phyloP scores from a whole-genome alignment of 2,329 filamentous ascomycete genomes.

The Akanthomyces muscarius region DNA sequence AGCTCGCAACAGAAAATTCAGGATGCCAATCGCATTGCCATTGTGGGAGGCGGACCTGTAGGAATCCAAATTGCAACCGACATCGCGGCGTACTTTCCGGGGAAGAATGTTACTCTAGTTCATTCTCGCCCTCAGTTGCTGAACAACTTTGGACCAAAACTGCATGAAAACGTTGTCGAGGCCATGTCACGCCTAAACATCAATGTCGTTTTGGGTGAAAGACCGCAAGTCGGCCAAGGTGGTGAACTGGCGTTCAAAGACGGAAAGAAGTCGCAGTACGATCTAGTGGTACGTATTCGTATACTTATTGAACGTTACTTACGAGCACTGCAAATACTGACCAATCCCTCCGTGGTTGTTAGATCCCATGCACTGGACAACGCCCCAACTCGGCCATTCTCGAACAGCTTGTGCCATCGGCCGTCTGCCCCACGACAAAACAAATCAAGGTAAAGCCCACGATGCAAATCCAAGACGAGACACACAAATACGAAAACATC shows the following conservation, averaged over 20 bases:
- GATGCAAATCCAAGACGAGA: neutral
- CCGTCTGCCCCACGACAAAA: neutral
- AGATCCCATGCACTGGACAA: neutral
- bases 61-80: neutral
- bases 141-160: neutral
- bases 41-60: conserved; percentile 26
- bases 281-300: neutral
- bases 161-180: neutral
- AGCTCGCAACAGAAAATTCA: conserved; percentile 22
- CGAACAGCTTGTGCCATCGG: neutral
- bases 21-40: conserved; percentile 23
- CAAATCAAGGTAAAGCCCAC: neutral
- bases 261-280: neutral
- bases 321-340: neutral
- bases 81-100: conserved; percentile 19
- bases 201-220: neutral
- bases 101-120: conserved; percentile 24
- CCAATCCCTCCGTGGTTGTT: neutral
- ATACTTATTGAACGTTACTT: neutral
- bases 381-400: neutral
- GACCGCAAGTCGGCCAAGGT: neutral
- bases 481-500: neutral
- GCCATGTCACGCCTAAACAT: neutral
- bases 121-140: conserved; percentile 19
- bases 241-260: neutral